Evolutionary conservation across 1,284 basidiomycete genomes (phyloP), one percentile per base, ranked within the genome.

Genomic region (Pterulicium gracile): DNA sequence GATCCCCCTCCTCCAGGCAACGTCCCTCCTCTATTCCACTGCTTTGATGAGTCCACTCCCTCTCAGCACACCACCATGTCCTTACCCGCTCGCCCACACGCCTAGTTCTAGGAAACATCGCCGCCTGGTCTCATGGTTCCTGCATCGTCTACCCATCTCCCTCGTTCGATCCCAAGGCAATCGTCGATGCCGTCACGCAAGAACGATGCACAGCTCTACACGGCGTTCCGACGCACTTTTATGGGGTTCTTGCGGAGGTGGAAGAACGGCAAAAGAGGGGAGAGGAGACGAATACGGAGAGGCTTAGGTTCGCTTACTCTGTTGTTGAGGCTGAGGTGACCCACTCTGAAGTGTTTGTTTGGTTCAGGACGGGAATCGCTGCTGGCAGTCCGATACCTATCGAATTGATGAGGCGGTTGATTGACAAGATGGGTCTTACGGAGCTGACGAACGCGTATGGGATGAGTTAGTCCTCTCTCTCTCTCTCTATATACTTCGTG

Each of bases 191-290:
- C 0, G 62, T 89, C 13, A 60, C 70, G 4, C 65, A 72, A 24
- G 85, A 89, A 54, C 65, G 65, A 47, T 88, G 85, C 49, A 89
- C 87, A 0, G 84, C 82, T 0, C 63, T 91, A 44, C 86, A 91
- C 54, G 88, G 88, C 4, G 88, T 91, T 1, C 88, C 88, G 0
- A 88, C 88, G 0, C 88, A 90, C 58, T 90, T 90, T 61, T 67
- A 88, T 3, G 85, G 80, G 3, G 72, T 89, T 1, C 65, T 91
- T 15, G 61, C 72, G 0, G 83, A 86, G 58, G 67, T 88, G 2
- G 73, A 79, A 49, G 70, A 67, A 45, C 63, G 81, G 40, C 64
- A 64, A 39, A 59, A 65, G 1, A 64, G 51, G 3, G 75, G 77
- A 0, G 66, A 75, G 46, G 54, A 49, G 3, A 51, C 74, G 2